These are phyloP conservation scores for Lactarius sp. DNA, from an alignment of 768 basidiomycete genomes.

Conservation along the genomic window DNA sequence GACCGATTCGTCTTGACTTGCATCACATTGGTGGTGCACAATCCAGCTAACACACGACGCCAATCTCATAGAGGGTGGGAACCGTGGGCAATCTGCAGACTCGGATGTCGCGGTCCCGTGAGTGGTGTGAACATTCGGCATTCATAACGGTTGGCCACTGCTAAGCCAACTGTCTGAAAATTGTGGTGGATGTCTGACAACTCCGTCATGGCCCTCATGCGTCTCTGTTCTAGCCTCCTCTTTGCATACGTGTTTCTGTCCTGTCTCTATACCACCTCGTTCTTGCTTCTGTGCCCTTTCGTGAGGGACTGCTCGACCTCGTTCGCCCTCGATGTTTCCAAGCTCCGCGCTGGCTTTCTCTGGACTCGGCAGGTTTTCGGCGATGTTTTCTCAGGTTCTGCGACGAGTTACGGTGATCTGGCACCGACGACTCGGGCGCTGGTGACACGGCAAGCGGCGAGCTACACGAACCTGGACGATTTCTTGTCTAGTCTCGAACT, in stretches of 20 bases:
- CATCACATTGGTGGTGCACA: neutral
- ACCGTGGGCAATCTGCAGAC: too few relatives aligned
- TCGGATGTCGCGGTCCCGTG: too few relatives aligned
- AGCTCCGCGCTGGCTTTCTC: slow-evolving; percentile 1
- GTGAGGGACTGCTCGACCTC: slow-evolving; percentile 18
- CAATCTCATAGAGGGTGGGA: too few relatives aligned
- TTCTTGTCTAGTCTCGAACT: slow-evolving; percentile 13
- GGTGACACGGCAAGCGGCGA: slow-evolving; percentile 9
- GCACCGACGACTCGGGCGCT: slow-evolving; percentile 7
- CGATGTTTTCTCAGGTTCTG: neutral
- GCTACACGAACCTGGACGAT: slow-evolving; percentile 11
- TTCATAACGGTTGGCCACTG: neutral
- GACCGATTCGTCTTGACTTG: neutral
- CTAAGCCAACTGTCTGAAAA: neutral
- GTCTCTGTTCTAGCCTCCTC: slow-evolving; percentile 12
- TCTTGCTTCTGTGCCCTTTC: slow-evolving; percentile 25
- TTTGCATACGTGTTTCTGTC: slow-evolving; percentile 16
- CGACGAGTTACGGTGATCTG: neutral
- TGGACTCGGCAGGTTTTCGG: slow-evolving; percentile 11
- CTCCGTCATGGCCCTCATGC: slow-evolving; percentile 1
- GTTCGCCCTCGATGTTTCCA: slow-evolving; percentile 18
- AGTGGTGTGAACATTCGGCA: neutral
- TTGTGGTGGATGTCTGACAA: neutral
- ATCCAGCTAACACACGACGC: neutral
- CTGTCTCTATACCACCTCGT: slow-evolving; percentile 24